Evolutionary conservation across 2,329 filamentous ascomycete genomes (phyloP), one percentile per base, ranked within the genome.

Genomic region (Aspergillus novoparasiticus): DNA sequence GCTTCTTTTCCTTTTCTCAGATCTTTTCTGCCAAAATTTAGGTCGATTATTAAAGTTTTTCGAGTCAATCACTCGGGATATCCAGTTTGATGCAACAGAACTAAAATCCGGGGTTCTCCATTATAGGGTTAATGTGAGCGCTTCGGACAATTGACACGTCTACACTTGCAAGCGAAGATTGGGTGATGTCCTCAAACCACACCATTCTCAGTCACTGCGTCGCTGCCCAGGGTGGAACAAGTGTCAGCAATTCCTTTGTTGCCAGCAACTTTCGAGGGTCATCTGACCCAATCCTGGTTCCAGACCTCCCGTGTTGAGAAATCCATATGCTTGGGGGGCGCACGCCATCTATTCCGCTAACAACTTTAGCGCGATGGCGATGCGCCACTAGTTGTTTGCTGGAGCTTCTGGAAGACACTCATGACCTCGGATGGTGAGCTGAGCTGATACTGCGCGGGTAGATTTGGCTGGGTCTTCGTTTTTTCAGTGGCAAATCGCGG

Each of bases 81-180:
- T 8, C 45, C 45, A 48, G 6, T 26, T 26, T 14, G 2, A 26
- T 26, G 23, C 12, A 48, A 26, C 12, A 2, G 12, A 48, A 19
- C 30, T 34, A 54, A 54, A 54, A 55, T 55, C 51, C 32, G 51
- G 51, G 51, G 51, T 55, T 36, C 51, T 54, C 51, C 51, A 54
- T 10, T 30, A 5, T 50, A 30, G 23, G 26, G 23, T 28, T 19
- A 28, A 9, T 16, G 16, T n/a, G 39, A 41, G 16, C 39, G 16
- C 36, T 8, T 50, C 46, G 46, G 26, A 30, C 46, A 50, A 50
- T 30, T 54, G 51, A 54, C 51, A 54, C 51, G 51, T 53, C 50
- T 54, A 54, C 19, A 16, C 30, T 26, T 36, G 5, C 34, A 36
- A 36, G 34, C 14, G 16, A 16, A 50, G 34, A 34, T 55, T 55